These are phyloP conservation scores for Geotrichum candidum DNA, from an alignment of 1,139 yeast species.

Conservation along the genomic window DNA sequence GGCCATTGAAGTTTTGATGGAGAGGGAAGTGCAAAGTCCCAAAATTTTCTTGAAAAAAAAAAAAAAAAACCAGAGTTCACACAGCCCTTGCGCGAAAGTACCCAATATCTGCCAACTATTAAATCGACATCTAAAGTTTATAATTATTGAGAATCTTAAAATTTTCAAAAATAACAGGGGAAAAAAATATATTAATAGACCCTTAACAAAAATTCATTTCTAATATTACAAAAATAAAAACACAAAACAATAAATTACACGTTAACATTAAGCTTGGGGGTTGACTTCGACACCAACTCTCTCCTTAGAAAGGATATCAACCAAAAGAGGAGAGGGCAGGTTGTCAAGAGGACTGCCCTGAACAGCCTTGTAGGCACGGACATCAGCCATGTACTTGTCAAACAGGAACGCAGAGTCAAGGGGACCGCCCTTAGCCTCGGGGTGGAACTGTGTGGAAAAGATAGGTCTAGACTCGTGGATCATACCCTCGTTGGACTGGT, in stretches of 20 bases:
- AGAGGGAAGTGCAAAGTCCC: neutral
- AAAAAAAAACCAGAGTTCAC: neutral
- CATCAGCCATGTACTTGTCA: conserved; percentile 77
- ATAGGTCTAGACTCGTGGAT: conserved; percentile 79
- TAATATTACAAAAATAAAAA: neutral
- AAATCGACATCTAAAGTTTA: too few species aligned
- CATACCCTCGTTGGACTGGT: conserved; percentile 96
- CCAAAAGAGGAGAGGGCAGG: conserved; percentile 54
- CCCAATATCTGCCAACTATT: neutral
- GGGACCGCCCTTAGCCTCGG: conserved; percentile 99
- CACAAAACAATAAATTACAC: neutral
- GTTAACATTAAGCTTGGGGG: conserved; percentile 23
- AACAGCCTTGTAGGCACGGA: conserved; percentile 51
- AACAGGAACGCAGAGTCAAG: conserved; percentile 84
- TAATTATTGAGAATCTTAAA: too few species aligned
- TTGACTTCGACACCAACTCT: conserved; percentile 53
- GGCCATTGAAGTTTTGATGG: neutral
- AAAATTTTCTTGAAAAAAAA: neutral
- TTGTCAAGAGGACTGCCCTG: conserved; percentile 39
- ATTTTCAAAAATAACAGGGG: neutral
- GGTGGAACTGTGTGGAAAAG: conserved; percentile 96
- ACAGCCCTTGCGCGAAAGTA: neutral
- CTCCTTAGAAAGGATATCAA: conserved; percentile 77
- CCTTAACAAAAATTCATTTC: neutral
- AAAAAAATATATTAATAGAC: neutral